Conservation (phyloP, 140 eudicot species). For the Ambrosia hybrid region DNA sequence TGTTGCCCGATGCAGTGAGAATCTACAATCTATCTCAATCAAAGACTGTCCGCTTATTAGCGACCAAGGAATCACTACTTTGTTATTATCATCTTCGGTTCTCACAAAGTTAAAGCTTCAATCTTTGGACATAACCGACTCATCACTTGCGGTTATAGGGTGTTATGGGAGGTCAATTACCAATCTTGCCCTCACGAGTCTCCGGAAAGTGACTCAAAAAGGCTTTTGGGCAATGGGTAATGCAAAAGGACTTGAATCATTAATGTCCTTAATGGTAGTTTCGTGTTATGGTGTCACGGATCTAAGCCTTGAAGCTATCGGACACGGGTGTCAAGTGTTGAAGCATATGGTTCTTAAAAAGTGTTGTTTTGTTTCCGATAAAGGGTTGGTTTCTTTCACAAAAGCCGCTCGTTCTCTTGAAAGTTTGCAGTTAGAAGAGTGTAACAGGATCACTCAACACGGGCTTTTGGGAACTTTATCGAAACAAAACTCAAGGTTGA, state of each 20-base stretch:
- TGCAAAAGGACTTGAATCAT: conserved; percentile 54
- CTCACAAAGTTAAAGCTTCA: conserved; percentile 67
- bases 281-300: conserved; percentile 75
- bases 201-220: conserved; percentile 54
- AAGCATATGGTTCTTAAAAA: conserved; percentile 65
- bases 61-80: conserved; percentile 73
- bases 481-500: conserved; percentile 51
- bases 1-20: conserved; percentile 58
- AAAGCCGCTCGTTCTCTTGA: conserved; percentile 55
- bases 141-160: conserved; percentile 78
- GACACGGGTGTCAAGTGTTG: conserved; percentile 61
- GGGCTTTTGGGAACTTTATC: conserved; percentile 68
- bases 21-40: conserved; percentile 62
- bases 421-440: conserved; percentile 79
- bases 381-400: conserved; percentile 67
- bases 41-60: conserved; percentile 70
- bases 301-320: conserved; percentile 68
- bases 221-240: conserved; percentile 98
- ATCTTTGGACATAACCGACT: conserved; percentile 62
- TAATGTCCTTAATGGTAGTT: conserved; percentile 48
- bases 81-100: conserved; percentile 50
- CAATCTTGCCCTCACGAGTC: conserved; percentile 58
- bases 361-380: conserved; percentile 79
- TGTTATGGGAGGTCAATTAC: conserved; percentile 75
- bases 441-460: conserved; percentile 60